These are phyloP conservation scores for Rhizoclosmatium sp. DNA, from an alignment of 192 early-diverging fungal genomes.

Conservation along the genomic window DNA sequence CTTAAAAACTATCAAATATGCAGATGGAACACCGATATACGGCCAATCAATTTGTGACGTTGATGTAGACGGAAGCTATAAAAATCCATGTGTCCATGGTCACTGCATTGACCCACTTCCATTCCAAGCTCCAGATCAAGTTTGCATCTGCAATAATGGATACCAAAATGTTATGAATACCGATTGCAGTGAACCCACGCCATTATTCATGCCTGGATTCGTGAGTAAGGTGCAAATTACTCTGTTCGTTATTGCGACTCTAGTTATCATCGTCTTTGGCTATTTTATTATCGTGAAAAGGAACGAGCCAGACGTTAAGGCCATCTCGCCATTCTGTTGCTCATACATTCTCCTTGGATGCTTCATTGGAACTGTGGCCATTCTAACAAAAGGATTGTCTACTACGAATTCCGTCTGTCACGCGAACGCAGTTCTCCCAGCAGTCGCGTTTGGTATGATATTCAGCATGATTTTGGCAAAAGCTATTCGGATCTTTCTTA, in stretches of 20 bases:
- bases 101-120: background rate
- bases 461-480: conserved; percentile 27
- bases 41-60: conserved; percentile 1
- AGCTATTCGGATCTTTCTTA: conserved; percentile 11
- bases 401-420: background rate
- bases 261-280: background rate
- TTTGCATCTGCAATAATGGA: background rate
- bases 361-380: background rate
- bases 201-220: background rate
- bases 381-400: background rate
- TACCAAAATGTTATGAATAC: background rate
- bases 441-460: background rate
- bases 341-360: background rate
- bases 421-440: background rate
- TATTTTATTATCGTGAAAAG: background rate
- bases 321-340: background rate
- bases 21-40: too few relatives aligned
- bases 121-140: background rate
- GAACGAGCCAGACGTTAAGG: background rate
- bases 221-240: background rate
- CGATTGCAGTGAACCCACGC: background rate
- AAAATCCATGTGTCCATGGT: conserved; percentile 6
- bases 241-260: background rate
- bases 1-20: too few relatives aligned
- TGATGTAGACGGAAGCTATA: background rate